Evolutionary conservation across 768 basidiomycete species (phyloP), one percentile per base, ranked within the genome.

Genomic region (Podaxis sp.): DNA sequence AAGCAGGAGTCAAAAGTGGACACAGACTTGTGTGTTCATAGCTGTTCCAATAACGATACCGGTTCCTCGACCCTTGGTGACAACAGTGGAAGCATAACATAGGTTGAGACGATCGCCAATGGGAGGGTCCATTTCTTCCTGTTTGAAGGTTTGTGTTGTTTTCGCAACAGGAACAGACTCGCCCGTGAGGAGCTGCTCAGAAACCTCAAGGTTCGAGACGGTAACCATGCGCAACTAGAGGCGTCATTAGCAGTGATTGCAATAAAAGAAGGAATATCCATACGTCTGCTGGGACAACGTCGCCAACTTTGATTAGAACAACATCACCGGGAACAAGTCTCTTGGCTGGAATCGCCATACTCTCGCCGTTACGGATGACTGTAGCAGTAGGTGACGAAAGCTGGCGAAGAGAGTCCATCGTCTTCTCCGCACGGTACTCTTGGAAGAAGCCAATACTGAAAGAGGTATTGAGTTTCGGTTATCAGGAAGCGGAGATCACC

Each of bases 121-220:
- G 0, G 78, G 75, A 41, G 78, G 55, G 40, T 79, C 75, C 4
- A 74, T 24, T 50, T 78, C 72, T 24, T 70, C 69, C 4, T 67
- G 56, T 4, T 72, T 64, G 48, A 74, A 72, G 1, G 72, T 69
- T 17, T 76, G 72, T 12, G 70, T 70, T 26, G 68, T 75, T 69
- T 84, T 84, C 20, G 69, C 64, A n/a, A 84, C 77, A 77, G 49
- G 26, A 44, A 83, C 66, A 13, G 80, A 80, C 69, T 84, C 83
- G 62, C 82, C 83, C 0, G 83, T 86, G 50, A 86, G 71, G 13
- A 84, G 74, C 26, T 81, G 80, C 65, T 86, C 83, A 41, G 81
- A 81, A 26, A 77, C 72, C 68, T 83, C 82, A 36, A 83, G 72
- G 65, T 82, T 81, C 17, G 79, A 79, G 7, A 78, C 78, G 15